Base-by-base conservation (phyloP, 164 flowering plant species). In the Protea cynaroides region DNA sequence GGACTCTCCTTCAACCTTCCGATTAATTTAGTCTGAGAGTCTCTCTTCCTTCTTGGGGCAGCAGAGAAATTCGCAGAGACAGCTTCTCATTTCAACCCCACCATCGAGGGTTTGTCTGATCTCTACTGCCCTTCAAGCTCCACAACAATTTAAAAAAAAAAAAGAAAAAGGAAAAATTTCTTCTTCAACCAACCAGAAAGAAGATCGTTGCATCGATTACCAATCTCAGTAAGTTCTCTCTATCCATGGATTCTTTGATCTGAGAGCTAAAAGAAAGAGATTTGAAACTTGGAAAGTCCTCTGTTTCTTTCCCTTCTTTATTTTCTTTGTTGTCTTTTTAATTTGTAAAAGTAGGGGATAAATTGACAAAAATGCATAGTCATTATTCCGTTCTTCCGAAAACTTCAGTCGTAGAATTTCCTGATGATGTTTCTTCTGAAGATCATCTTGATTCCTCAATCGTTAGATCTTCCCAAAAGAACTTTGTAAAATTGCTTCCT, bases 341-440 rank as follows among this genome's bases (percentile, higher is more conserved):
- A 19, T 59, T 19, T 40, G 38, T 59, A 25, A 13, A 4, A 13
- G 24, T 2, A 59, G 14, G 14, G 38, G 25, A 17, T 17, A 29
- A 21, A 1, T 2, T 43, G 13, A 52, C 5, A 1, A 68, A 7
- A 22, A 90, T 86, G 97, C 82, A 79, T 55, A 81, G 83, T 58
- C 79, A 72, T 69, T 90, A 88, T 62, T 69, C 85, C 44, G 77
- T 75, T 46, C 8, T 88, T n/a, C 78, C 85, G 14, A 82, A 56
- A 55, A 71, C 56, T 40, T 68, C 86, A 17, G 72, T 60, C 34
- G 68, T 80, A 6, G 95, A 84, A 69, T 74, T 84, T 36, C 77
- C 73, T 18, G 69, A 74, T 36, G 63, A 58, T 29, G 13, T 15
- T 12, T 29, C 62, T 22, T 54, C 29, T 1, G n/a, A 29, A 4